phyloP scores from a whole-genome alignment of 2,329 filamentous ascomycete species.

The Amauroascus verrucosus region DNA sequence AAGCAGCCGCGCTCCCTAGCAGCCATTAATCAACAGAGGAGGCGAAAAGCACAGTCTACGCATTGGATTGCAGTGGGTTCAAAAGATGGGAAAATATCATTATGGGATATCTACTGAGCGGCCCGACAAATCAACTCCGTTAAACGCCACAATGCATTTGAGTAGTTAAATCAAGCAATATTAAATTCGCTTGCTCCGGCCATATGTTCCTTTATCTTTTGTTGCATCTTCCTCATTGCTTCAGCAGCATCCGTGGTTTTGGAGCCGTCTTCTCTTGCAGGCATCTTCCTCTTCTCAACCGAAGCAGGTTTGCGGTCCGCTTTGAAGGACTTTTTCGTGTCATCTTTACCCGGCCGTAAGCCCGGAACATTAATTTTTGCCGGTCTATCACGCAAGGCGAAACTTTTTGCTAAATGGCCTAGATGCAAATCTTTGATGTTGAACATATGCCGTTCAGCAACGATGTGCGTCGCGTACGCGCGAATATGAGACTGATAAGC shows the following conservation, averaged over 20 bases:
- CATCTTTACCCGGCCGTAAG: conserved; percentile 40
- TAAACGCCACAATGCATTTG: neutral
- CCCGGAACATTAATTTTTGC: conserved; percentile 58
- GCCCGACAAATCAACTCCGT: conserved; percentile 13
- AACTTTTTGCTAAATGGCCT: conserved; percentile 88
- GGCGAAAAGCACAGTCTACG: conserved; percentile 54
- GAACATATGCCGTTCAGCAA: conserved; percentile 74
- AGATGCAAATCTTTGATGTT: conserved; percentile 86
- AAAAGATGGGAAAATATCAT: conserved; percentile 88
- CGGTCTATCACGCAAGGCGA: conserved; percentile 78
- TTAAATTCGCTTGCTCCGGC: conserved; percentile 49
- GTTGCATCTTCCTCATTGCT: conserved; percentile 45
- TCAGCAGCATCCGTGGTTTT: conserved; percentile 32
- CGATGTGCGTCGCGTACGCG: conserved; percentile 88
- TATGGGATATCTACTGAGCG: conserved; percentile 82
- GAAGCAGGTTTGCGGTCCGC: conserved; percentile 29
- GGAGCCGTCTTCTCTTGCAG: conserved; percentile 20
- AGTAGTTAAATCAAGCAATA: conserved; percentile 35
- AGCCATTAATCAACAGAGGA: conserved; percentile 53
- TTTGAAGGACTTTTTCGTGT: conserved; percentile 40
- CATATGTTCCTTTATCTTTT: conserved; percentile 44
- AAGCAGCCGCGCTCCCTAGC: conserved; percentile 24
- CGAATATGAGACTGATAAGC: conserved; percentile 87
- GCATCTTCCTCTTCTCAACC: conserved; percentile 28
- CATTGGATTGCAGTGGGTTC: conserved; percentile 88